Evolutionary conservation across 192 early-diverging fungal species (phyloP), one percentile per base, ranked within the genome.

Genomic region (Coemansia sp.): DNA sequence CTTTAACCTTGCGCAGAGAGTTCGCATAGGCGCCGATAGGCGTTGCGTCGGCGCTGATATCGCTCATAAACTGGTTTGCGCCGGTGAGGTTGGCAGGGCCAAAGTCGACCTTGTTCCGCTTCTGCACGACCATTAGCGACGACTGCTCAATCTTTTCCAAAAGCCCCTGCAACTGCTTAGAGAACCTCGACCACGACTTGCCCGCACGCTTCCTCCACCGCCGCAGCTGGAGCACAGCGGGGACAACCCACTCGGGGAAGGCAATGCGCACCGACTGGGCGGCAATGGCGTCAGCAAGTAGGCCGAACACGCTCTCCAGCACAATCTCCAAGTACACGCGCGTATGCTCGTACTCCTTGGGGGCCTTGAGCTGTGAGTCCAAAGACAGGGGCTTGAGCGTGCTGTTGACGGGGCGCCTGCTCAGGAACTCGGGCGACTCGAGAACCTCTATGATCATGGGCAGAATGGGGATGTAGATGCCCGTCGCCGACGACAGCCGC

Each of bases 191-290:
- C 83, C 94, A 88, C 44, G 80, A 73, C 61, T 65, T 68, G 65
- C 87, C 89, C 5, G 86, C 86, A 59, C 88, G 85, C 75, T 98
- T 98, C 60, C 92, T 85, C 74, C 90, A 93, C 56, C 95, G 84
- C 70, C 92, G 90, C 64, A 99, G 74, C 83, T 91, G 88, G 18
- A 97, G 76, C 58, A 95, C 86, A 6, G 89, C 93, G 4, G 96
- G 95, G 35, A 95, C 90, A 30, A 84, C 87, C 76, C 96, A 84
- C 75, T 99, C 98, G 11, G 98, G 96, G 87, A 99, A 99, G 7
- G 92, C 87, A 65, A 99, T 94, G 37, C 89, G 90, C 22, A 84
- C 80, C 24, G 89, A 88, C 65, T 87, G 90, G 18, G 86, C 61
- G 15, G 89, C 86, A 76, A 93, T 89, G 52, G 89, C 91, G 52